Conservation (phyloP, 2,329 filamentous ascomycete genomes). For the Curvularia sp. region DNA sequence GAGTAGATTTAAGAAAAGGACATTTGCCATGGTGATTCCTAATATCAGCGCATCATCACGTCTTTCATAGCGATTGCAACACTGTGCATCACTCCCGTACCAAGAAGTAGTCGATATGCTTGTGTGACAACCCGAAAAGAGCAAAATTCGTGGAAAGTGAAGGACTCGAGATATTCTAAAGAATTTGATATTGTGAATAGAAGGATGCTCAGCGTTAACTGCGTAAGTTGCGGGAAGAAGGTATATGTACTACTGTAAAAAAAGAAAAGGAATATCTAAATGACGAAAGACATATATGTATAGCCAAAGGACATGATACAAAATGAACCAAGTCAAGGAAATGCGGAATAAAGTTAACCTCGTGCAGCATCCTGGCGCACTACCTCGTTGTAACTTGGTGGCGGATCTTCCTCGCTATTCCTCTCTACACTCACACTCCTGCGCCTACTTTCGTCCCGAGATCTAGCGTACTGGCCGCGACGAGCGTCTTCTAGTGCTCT, state of each 20-base stretch:
- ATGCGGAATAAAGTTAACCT: neutral
- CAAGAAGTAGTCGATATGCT: neutral
- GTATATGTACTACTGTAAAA: neutral
- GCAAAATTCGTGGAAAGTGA: neutral
- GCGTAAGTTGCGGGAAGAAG: neutral
- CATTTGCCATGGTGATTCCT: too few species aligned
- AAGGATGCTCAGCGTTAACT: neutral
- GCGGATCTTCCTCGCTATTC: conserved; percentile 21
- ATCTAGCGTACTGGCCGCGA: conserved; percentile 13
- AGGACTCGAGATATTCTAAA: neutral
- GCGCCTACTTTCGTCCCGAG: conserved; percentile 12
- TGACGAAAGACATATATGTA: neutral
- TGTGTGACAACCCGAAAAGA: neutral
- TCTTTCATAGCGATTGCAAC: too few species aligned
- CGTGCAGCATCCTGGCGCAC: conserved; percentile 9
- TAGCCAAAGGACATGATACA: neutral
- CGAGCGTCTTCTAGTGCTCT: conserved; percentile 15
- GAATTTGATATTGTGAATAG: neutral
- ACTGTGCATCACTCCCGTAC: too few species aligned
- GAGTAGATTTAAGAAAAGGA: too few species aligned
- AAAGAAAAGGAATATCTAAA: neutral
- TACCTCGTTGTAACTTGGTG: conserved; percentile 24
- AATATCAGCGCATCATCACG: too few species aligned
- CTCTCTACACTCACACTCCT: conserved; percentile 26
- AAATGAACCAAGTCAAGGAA: neutral